Conservation (phyloP, 192 early-diverging fungal species). For the Phlyctochytrium planicorne region DNA sequence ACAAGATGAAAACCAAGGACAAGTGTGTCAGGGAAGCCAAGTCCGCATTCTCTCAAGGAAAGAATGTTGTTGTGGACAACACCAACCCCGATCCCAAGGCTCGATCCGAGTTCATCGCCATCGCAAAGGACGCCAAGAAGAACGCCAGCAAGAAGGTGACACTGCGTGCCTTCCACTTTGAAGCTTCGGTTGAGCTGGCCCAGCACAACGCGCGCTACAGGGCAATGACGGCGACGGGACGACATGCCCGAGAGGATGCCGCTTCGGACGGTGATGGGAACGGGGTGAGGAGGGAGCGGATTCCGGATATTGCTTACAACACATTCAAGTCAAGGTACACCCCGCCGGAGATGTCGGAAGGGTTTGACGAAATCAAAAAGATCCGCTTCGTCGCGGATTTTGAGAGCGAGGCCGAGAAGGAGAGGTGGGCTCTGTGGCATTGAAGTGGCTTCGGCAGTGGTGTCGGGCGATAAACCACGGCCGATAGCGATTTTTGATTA, state of each 20-base stretch:
- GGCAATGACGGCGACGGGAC: constrained; percentile 37
- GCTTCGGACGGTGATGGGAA: constrained; percentile 1
- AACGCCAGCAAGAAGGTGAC: constrained; percentile 33
- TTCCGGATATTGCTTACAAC: constrained; percentile 57
- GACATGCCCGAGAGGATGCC: background rate
- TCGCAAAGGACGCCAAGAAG: constrained; percentile 49
- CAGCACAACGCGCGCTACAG: constrained; percentile 82
- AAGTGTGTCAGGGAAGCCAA: constrained; percentile 66
- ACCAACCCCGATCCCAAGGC: constrained; percentile 72
- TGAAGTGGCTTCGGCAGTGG: too few relatives aligned
- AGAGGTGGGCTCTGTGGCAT: constrained; percentile 55
- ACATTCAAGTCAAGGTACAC: constrained; percentile 47
- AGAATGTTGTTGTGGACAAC: constrained; percentile 78
- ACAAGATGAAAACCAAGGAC: constrained; percentile 72
- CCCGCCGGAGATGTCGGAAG: constrained; percentile 48
- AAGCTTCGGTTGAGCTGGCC: constrained; percentile 52
- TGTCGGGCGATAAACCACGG: too few relatives aligned
- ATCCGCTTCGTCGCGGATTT: constrained; percentile 64
- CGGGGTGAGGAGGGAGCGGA: constrained; percentile 23
- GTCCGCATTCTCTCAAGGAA: constrained; percentile 49
- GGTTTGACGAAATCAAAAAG: constrained; percentile 58
- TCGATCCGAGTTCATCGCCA: constrained; percentile 61
- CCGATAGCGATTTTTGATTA: too few relatives aligned
- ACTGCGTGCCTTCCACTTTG: constrained; percentile 64
- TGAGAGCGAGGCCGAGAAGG: constrained; percentile 42